Percentiles rank a stretch among this genome's conserved stretches.
These are phyloP conservation scores for Sporothrix pseudoabietina DNA, from an alignment of 2,329 filamentous ascomycete species.

Conservation along the genomic window DNA sequence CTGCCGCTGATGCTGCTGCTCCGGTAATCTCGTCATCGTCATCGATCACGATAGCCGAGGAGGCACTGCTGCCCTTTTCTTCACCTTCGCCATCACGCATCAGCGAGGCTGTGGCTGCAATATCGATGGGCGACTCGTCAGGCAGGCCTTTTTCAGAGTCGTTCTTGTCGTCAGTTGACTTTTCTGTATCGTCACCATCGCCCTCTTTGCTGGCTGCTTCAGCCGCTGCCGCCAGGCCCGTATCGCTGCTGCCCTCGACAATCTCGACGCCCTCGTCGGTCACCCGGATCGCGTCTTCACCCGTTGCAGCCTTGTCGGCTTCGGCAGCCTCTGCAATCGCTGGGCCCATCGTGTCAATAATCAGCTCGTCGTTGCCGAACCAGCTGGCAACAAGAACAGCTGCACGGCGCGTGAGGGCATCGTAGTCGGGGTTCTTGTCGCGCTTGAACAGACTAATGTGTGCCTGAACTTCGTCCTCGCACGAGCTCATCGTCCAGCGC, in stretches of 20 bases:
- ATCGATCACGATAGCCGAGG: conserved; percentile 10
- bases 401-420: conserved; percentile 62
- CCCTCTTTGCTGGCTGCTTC: background rate
- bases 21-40: conserved; percentile 43
- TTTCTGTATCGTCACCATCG: background rate
- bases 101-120: conserved; percentile 55
- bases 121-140: conserved; percentile 55
- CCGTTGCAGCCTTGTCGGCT: conserved; percentile 33
- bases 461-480: conserved; percentile 70
- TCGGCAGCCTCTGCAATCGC: conserved; percentile 35
- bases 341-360: conserved; percentile 46
- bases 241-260: conserved; percentile 10
- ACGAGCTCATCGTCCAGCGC: conserved; percentile 63
- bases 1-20: conserved; percentile 30
- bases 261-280: conserved; percentile 34
- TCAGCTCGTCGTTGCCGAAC: conserved; percentile 52
- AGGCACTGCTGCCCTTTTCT: conserved; percentile 2
- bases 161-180: background rate
- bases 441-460: conserved; percentile 69
- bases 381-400: conserved; percentile 60
- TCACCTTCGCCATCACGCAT: background rate
- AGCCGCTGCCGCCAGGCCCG: background rate
- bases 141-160: conserved; percentile 41
- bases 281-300: conserved; percentile 29
- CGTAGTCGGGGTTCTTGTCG: conserved; percentile 64